Conservation (phyloP, 2,329 filamentous ascomycete species). For the Diplodia sapinea region DNA sequence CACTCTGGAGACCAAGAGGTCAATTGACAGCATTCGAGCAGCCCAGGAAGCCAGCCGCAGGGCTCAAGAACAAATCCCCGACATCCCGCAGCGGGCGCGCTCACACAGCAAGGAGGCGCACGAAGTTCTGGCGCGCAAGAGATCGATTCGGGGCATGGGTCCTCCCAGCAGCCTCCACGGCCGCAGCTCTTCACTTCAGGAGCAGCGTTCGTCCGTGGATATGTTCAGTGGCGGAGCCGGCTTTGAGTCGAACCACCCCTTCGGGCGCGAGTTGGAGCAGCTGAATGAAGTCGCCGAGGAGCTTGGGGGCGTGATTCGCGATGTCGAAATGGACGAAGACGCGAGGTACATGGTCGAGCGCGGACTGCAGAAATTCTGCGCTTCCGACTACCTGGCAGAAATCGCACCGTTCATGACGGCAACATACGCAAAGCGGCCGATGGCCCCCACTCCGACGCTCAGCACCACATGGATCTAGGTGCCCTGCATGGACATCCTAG, state of each 20-base stretch:
- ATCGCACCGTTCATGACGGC: conserved; percentile 66
- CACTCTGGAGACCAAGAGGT: conserved; percentile 11
- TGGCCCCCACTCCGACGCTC: conserved; percentile 25
- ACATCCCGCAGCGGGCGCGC: conserved; percentile 76
- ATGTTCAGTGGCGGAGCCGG: conserved; percentile 48
- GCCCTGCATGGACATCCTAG: neutral
- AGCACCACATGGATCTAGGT: conserved; percentile 30
- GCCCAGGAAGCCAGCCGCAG: conserved; percentile 16
- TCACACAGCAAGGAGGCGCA: conserved; percentile 90
- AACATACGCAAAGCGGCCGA: conserved; percentile 12
- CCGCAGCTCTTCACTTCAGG: conserved; percentile 63
- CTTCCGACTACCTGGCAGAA: conserved; percentile 83
- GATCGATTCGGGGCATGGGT: conserved; percentile 60
- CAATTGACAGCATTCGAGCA: conserved; percentile 26
- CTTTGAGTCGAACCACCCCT: conserved; percentile 68
- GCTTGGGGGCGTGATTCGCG: conserved; percentile 66
- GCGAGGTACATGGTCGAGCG: conserved; percentile 70
- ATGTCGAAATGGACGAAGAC: conserved; percentile 74
- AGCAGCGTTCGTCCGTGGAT: conserved; percentile 57
- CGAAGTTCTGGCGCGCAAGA: conserved; percentile 73
- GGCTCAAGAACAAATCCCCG: conserved; percentile 63
- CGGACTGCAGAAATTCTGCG: conserved; percentile 74
- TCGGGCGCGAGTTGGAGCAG: conserved; percentile 87
- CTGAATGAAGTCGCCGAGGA: conserved; percentile 94
- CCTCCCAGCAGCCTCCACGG: conserved; percentile 49